A percentile compares a stretch with the other conserved stretches of the same genome.
phyloP scores from a whole-genome alignment of 768 basidiomycete genomes.

The Boletus pseudo-olivaceus region DNA sequence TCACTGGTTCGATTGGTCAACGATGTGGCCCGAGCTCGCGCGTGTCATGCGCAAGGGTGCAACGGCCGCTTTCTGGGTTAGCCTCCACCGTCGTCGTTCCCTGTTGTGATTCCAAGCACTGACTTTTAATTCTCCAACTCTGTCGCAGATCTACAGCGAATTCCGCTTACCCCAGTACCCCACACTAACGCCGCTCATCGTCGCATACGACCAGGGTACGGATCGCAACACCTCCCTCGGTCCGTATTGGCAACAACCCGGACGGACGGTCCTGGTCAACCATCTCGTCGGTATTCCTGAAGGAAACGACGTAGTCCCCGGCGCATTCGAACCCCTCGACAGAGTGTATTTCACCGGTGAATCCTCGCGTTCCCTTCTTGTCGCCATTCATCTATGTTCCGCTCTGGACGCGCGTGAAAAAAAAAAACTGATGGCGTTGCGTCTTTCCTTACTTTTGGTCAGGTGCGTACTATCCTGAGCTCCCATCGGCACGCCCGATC shows the following conservation, averaged over 20 bases:
- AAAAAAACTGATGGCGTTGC: neutral
- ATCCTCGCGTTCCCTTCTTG: neutral
- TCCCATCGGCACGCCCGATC: slow-evolving; percentile 35
- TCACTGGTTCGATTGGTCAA: slow-evolving; percentile 79
- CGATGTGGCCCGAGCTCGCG: slow-evolving; percentile 65
- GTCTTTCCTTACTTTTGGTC: neutral
- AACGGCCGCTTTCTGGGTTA: slow-evolving; percentile 71
- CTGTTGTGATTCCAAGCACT: neutral
- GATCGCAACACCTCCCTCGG: slow-evolving; percentile 1
- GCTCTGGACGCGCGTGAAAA: neutral
- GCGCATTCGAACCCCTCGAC: slow-evolving; percentile 38
- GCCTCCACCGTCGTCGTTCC: slow-evolving; percentile 6
- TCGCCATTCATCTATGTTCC: no score
- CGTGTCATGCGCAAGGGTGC: slow-evolving; percentile 60
- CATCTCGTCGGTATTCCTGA: slow-evolving; percentile 3
- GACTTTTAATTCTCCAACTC: neutral
- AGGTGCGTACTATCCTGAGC: slow-evolving; percentile 43
- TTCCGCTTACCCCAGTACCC: slow-evolving; percentile 5
- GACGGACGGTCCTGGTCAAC: neutral
- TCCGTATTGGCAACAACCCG: slow-evolving; percentile 9
- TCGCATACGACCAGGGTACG: neutral
- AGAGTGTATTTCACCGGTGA: slow-evolving; percentile 60
- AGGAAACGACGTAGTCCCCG: neutral
- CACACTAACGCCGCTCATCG: neutral
- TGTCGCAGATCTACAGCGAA: slow-evolving; percentile 3